Conservation (phyloP, 2,329 filamentous ascomycete genomes). For the Paecilomyces formosus region DNA sequence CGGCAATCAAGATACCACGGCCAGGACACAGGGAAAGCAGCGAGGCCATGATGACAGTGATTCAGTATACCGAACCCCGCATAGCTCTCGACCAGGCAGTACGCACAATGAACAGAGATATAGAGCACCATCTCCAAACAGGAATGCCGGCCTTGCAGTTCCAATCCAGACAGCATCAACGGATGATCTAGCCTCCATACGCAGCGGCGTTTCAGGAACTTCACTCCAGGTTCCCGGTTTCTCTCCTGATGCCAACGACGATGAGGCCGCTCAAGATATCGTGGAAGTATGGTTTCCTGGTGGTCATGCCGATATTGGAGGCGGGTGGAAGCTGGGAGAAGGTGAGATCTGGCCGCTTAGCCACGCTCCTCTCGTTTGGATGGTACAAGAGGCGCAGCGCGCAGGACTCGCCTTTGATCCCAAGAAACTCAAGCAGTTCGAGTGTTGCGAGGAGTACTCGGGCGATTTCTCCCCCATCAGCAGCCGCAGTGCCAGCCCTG, state of each 20-base stretch:
- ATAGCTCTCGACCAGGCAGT: slow-evolving; percentile 14
- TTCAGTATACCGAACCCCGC: slow-evolving; percentile 22
- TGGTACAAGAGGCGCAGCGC: slow-evolving; percentile 56
- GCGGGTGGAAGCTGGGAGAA: slow-evolving; percentile 58
- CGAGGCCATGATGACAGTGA: slow-evolving; percentile 12
- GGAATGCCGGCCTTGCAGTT: slow-evolving; percentile 16
- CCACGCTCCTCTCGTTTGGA: slow-evolving; percentile 63
- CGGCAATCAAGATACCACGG: slow-evolving; percentile 3
- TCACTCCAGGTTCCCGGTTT: slow-evolving; percentile 21
- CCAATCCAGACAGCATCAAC: slow-evolving; percentile 18
- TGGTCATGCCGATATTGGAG: slow-evolving; percentile 70
- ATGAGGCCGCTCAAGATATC: slow-evolving; percentile 57
- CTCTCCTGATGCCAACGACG: slow-evolving; percentile 18
- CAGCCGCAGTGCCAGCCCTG: background rate
- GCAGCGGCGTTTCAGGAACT: slow-evolving; percentile 20
- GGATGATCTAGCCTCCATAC: slow-evolving; percentile 23
- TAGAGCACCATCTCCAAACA: slow-evolving; percentile 15
- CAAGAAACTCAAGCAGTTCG: slow-evolving; percentile 59
- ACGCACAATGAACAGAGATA: slow-evolving; percentile 15
- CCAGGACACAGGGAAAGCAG: slow-evolving; percentile 4
- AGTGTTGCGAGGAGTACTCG: slow-evolving; percentile 47
- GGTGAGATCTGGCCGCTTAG: slow-evolving; percentile 54
- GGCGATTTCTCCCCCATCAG: slow-evolving; percentile 29
- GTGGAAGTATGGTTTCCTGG: slow-evolving; percentile 70
- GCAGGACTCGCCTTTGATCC: slow-evolving; percentile 66